These are phyloP conservation scores for Annona cherimola DNA, from an alignment of 164 flowering plant genomes.

Conservation along the genomic window DNA sequence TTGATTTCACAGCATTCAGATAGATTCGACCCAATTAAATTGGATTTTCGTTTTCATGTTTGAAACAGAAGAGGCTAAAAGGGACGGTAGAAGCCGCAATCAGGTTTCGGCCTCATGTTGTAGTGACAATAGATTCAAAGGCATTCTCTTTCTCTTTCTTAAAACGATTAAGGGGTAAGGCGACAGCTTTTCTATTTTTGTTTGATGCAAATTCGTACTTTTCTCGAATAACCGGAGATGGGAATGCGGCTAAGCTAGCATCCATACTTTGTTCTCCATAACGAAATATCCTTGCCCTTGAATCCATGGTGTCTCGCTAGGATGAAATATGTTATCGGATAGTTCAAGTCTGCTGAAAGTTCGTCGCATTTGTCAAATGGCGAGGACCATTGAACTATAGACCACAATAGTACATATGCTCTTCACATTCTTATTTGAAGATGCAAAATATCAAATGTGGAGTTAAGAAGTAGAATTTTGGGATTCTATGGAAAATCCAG, in stretches of 20 bases:
- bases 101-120: slow-evolving; percentile 73
- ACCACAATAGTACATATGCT: not conserved
- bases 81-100: slow-evolving; percentile 66
- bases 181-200: not conserved
- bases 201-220: not conserved
- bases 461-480: too few relatives aligned
- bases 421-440: not conserved
- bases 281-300: not conserved
- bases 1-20: not conserved
- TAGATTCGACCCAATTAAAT: not conserved
- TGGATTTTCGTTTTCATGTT: slow-evolving; percentile 1
- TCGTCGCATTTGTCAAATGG: not conserved
- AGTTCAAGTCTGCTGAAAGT: not conserved
- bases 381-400: not conserved
- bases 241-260: too few relatives aligned
- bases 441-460: not conserved
- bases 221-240: not conserved
- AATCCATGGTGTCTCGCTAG: not conserved
- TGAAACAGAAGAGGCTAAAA: slow-evolving; percentile 51
- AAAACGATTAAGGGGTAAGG: slow-evolving; percentile 57
- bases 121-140: slow-evolving; percentile 87
- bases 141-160: slow-evolving; percentile 90
- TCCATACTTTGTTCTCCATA: not conserved
- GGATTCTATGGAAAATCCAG: not conserved
- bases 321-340: not conserved